A percentile compares a stretch with the other conserved stretches of the same genome.
Conservation (phyloP, 345 rosid species). For the Lumnitzera racemosa region DNA sequence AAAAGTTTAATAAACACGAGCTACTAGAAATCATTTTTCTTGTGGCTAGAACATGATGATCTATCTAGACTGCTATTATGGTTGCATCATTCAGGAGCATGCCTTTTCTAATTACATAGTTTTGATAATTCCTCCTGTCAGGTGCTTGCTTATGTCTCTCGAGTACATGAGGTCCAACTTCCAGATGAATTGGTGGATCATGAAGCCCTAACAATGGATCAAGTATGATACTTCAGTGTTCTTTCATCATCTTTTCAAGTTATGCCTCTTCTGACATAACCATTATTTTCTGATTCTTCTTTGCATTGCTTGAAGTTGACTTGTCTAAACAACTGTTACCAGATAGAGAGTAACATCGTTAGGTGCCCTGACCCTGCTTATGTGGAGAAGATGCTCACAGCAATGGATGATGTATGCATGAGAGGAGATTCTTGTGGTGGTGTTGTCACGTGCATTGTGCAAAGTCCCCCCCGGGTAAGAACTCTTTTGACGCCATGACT, state of each 20-base stretch:
- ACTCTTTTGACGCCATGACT: slow-evolving; percentile 7
- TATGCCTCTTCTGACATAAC: too few relatives aligned
- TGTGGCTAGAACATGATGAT: too few relatives aligned
- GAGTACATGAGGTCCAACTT: slow-evolving; percentile 75
- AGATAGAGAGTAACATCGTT: slow-evolving; percentile 92
- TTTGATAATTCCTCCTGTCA: slow-evolving; percentile 19
- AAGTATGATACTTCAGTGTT: slow-evolving; percentile 29
- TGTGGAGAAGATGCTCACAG: slow-evolving; percentile 95
- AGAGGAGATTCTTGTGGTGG: slow-evolving; percentile 95
- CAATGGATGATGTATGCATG: slow-evolving; percentile 74
- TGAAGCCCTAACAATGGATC: slow-evolving; percentile 59
- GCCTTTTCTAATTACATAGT: not conserved
- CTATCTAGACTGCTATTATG: too few relatives aligned
- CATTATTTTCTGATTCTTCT: too few relatives aligned
- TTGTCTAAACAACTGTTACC: slow-evolving; percentile 11
- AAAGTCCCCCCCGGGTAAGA: slow-evolving; percentile 82
- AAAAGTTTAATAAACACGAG: too few relatives aligned
- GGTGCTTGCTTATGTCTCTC: slow-evolving; percentile 94
- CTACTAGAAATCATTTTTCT: too few relatives aligned
- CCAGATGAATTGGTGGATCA: slow-evolving; percentile 69
- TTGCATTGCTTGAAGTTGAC: too few relatives aligned
- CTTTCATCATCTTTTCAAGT: too few relatives aligned
- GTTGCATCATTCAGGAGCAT: too few relatives aligned
- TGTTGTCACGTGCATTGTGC: slow-evolving; percentile 87
- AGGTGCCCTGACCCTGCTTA: slow-evolving; percentile 95